Base-by-base conservation (phyloP, 805 yeast species). In the Grigorovia humatica region DNA sequence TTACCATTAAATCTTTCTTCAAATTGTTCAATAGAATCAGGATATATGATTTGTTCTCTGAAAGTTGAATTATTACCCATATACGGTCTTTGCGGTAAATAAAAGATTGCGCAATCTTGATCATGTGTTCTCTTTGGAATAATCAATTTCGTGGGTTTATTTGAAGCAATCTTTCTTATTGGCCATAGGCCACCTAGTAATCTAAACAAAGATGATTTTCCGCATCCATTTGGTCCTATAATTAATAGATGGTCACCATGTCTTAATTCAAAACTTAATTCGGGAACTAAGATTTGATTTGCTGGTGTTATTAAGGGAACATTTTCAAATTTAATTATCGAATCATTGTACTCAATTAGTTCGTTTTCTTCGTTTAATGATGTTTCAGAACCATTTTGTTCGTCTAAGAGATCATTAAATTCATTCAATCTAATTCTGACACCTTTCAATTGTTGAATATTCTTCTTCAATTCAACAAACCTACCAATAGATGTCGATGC, bases 211-310 rank as follows among this genome's bases (percentile, higher is more conserved):
- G 97, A 90, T 0, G 96, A 89, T 69, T 90, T 90, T 29, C 98
- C 98, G 56, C 96, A 86, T 1, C 98, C 98, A 63, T 90, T 90
- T 13, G 97, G 97, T 0, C 98, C 98, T 9, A 91, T 89, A 64
- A 90, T 89, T 50, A 90, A 74, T 48, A 90, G 72, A 67, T 90
- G 93, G 49, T 89, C 83, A 40, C 96, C 96, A 38, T 80, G 84
- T 55, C 83, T 78, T 50, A 90, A 78, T 48, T 82, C 76, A 66
- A 90, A 89, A 29, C 79, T 74, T 59, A 90, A 74, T 42, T 79
- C 76, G 45, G 78, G 73, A 20, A 86, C 82, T 46, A 90, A 73
- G 0, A 82, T 75, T 45, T 86, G 90, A 51, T 88, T 84, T 4
- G 84, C 82, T 0, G 98, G 98, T 1, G 96, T 88, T 1, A 85